Evolutionary conservation across 2,329 filamentous ascomycete genomes (phyloP).

Genomic region (Aspergillus viridinutans): DNA sequence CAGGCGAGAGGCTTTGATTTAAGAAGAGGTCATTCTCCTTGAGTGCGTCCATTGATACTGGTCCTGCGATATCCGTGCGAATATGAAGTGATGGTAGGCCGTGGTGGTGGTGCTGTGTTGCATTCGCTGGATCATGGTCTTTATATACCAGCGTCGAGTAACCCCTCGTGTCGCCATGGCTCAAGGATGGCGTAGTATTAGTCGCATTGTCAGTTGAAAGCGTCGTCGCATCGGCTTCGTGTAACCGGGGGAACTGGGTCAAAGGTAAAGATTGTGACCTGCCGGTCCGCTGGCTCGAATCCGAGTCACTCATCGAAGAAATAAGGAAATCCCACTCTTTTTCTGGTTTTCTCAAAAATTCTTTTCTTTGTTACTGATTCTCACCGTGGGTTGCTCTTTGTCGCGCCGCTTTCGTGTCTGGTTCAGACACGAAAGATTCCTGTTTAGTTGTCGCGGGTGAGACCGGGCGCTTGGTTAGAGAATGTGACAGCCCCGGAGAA

Average conservation of each 20-base stretch:
- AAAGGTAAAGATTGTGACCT: slow-evolving; percentile 20
- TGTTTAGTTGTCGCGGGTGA: slow-evolving; percentile 7
- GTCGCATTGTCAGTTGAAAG: slow-evolving; percentile 15
- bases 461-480: slow-evolving; percentile 5
- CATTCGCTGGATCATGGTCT: slow-evolving; percentile 3
- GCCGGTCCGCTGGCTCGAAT: slow-evolving; percentile 19
- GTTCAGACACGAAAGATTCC: not conserved
- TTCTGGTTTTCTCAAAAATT: not conserved
- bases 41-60: slow-evolving; percentile 24
- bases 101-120: slow-evolving; percentile 8
- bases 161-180: slow-evolving; percentile 8
- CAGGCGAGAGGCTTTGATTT: slow-evolving; percentile 39
- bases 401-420: slow-evolving; percentile 1
- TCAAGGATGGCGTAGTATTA: slow-evolving; percentile 10
- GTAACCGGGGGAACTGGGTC: slow-evolving; percentile 15
- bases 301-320: slow-evolving; percentile 23
- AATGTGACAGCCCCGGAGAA: slow-evolving; percentile 1
- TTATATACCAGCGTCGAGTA: slow-evolving; percentile 7
- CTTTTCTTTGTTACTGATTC: not conserved
- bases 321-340: not conserved
- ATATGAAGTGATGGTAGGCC: slow-evolving; percentile 30
- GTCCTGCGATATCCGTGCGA: slow-evolving; percentile 29
- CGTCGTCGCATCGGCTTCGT: slow-evolving; percentile 14
- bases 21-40: slow-evolving; percentile 32
- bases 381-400: slow-evolving; percentile 1